These are phyloP conservation scores for Kodamaea alishanica DNA, from an alignment of 1,139 yeast species.

Conservation along the genomic window DNA sequence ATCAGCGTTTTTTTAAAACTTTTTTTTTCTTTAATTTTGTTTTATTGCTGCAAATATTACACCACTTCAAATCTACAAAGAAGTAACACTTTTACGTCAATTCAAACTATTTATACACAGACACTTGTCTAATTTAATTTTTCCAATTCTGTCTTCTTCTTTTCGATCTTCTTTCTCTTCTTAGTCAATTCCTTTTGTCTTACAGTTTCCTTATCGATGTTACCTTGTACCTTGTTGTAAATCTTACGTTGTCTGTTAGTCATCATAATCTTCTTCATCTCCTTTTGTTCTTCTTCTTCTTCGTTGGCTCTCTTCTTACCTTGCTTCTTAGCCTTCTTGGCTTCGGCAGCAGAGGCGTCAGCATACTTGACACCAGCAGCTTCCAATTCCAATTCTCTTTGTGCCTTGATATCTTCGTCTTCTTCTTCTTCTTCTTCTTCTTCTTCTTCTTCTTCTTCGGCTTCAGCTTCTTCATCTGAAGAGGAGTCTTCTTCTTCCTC, in stretches of 20 bases:
- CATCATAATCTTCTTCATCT: conserved; percentile 94
- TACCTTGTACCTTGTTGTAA: conserved; percentile 93
- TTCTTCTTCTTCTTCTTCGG: conserved; percentile 45
- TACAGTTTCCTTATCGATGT: conserved; percentile 78
- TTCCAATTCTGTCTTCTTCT: conserved; percentile 56
- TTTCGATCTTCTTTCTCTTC: conserved; percentile 76
- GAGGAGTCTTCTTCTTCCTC: conserved; percentile 51
- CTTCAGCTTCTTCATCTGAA: conserved; percentile 48
- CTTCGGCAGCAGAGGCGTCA: conserved; percentile 40
- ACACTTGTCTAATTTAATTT: conserved; percentile 28
- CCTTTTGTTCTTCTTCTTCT: conserved; percentile 72
- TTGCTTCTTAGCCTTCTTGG: conserved; percentile 31
- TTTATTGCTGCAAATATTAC: too few species aligned
- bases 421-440: conserved; percentile 48
- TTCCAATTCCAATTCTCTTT: conserved; percentile 85
- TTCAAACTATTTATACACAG: background rate
- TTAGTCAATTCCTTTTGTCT: conserved; percentile 70
- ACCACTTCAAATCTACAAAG: too few species aligned
- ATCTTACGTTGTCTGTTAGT: conserved; percentile 91
- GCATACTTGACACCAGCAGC: conserved; percentile 81
- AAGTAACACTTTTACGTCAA: background rate
- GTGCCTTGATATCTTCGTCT: conserved; percentile 63
- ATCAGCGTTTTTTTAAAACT: too few species aligned
- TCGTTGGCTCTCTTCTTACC: conserved; percentile 31
- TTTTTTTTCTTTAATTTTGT: too few species aligned